Base-by-base conservation (phyloP, 1,139 yeast species). In the Geotrichum siamense region DNA sequence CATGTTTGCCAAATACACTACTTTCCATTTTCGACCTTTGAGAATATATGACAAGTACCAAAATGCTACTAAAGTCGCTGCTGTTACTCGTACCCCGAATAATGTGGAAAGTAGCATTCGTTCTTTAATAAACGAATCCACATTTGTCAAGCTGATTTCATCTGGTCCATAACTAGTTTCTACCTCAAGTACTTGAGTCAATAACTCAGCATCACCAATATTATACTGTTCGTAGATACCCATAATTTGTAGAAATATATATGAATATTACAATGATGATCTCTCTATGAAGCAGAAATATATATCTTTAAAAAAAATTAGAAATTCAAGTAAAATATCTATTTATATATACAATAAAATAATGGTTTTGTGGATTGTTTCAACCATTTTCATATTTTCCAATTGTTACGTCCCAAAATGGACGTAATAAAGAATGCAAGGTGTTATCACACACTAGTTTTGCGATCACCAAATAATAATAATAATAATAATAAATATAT, bases 1-100 rank as follows among this genome's bases (percentile, higher is more conserved):
- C 56, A 78, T 79, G 61, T 87, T 86, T 43, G 85, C 64, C 19
- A 79, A 61, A 59, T 84, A 87, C 27, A 86, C 75, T 3, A 87
- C 83, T 0, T 87, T 75, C 25, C 25, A 33, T 16, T 26, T 5
- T 19, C 21, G 17, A 2, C 20, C 8, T 22, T 38, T 29, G 23
- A 50, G 48, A 9, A 47, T 41, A 29, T 53, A 38, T 34, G 55
- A 42, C 15, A 55, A 48, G 31, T 53, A 45, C 13, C 53, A 41
- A 28, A 54, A 44, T 10, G 53, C 27, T 9, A 54, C 40, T 20
- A 57, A 48, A 16, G 51, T 40, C 8, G 53, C 59, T 15, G 72
- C 67, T 2, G 73, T 71, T 32, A 72, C 53, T 30, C 73, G 54
- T 12, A 65, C 61, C n/a, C 65, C 62, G 38, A 56, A 52, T 16